Evolutionary conservation across 352 stramenopile species (phyloP).

Genomic region (Poterioochromonas sp.): DNA sequence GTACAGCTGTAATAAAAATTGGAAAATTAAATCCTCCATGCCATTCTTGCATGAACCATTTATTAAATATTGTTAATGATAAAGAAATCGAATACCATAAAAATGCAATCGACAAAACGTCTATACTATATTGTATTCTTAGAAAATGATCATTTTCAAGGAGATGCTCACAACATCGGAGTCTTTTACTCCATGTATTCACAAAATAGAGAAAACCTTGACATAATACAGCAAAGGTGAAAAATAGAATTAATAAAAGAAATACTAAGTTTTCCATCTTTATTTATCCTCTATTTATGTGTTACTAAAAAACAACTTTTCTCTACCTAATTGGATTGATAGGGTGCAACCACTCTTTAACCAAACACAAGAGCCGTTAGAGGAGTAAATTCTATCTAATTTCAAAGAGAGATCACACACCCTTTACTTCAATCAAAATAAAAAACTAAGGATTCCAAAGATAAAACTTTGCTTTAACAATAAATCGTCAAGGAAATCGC

Average conservation of each 20-base stretch:
- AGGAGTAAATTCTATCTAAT: no score
- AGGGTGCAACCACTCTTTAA: no score
- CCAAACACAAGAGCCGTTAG: no score
- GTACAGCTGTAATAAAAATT: constrained; percentile 4
- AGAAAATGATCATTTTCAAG: not conserved
- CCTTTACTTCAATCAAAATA: no score
- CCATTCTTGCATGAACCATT: constrained; percentile 19
- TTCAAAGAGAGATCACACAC: no score
- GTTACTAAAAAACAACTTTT: no score
- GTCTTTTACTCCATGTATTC: not conserved
- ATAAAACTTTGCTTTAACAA: no score
- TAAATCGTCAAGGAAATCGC: no score
- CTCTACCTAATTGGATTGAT: no score
- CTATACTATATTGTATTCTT: not conserved
- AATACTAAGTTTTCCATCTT: not conserved
- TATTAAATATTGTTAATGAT: constrained; percentile 29
- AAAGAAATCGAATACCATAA: constrained; percentile 24
- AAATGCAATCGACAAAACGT: constrained; percentile 3
- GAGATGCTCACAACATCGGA: not conserved
- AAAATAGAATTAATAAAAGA: not conserved
- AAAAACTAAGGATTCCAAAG: no score
- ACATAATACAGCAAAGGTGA: not conserved
- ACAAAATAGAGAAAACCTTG: not conserved
- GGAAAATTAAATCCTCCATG: constrained; percentile 25
- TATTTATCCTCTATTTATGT: not conserved